Percentiles rank a stretch among this genome's conserved stretches.
Conservation (phyloP, 139 green algal genomes). For the Chlamydomonas schloesseri region DNA sequence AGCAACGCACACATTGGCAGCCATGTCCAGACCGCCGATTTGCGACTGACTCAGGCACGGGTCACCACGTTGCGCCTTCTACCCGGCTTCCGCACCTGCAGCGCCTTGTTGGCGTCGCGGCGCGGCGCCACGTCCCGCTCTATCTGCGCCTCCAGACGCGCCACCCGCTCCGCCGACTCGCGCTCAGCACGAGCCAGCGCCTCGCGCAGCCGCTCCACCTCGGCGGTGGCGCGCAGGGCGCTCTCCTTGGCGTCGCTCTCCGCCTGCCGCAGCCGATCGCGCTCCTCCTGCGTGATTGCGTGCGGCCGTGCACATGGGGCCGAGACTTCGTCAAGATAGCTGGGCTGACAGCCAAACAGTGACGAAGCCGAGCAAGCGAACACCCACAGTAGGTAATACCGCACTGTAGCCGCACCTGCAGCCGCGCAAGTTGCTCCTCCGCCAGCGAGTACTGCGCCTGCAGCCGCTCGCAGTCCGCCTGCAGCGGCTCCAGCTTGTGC, state of each 20-base stretch:
- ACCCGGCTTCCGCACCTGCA: not conserved
- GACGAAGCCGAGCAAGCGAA: too few species aligned
- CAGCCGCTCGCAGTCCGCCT: slow-evolving; percentile 29
- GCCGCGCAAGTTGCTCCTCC: slow-evolving; percentile 25
- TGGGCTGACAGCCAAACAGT: too few species aligned
- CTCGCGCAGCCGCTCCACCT: not conserved
- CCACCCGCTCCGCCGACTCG: slow-evolving; percentile 2
- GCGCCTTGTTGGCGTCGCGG: not conserved
- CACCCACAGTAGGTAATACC: too few species aligned
- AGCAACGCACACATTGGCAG: too few species aligned
- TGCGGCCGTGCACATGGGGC: too few species aligned
- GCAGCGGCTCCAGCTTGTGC: not conserved
- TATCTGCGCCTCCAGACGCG: slow-evolving; percentile 10
- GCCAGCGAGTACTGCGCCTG: not conserved
- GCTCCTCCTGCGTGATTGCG: not conserved
- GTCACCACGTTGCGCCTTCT: too few species aligned
- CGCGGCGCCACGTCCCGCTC: slow-evolving; percentile 3
- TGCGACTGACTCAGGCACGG: too few species aligned
- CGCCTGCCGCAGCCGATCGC: not conserved
- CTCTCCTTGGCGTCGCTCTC: not conserved
- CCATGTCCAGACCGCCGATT: too few species aligned
- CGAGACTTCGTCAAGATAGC: too few species aligned
- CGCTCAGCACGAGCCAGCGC: not conserved
- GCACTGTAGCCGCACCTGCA: slow-evolving; percentile 21
- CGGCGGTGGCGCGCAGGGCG: too few species aligned